Evolutionary conservation across 2,329 filamentous ascomycete genomes (phyloP).

Genomic region (Ceratocystis colombiana): DNA sequence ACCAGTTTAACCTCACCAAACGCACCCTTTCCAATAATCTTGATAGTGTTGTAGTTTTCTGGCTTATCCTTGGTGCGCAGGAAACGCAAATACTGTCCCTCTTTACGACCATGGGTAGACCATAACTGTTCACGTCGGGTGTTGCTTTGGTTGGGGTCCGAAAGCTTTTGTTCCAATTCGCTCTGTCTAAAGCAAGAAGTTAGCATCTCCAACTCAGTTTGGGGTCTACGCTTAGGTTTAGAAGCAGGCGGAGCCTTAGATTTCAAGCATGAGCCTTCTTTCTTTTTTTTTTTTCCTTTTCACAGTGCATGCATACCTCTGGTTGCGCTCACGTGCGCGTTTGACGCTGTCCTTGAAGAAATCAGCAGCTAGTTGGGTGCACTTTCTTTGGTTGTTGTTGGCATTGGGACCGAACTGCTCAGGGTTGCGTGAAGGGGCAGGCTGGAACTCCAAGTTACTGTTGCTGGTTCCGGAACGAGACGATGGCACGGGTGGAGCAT

Average conservation of each 20-base stretch:
- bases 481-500: constrained; percentile 53
- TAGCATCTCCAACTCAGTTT: background rate
- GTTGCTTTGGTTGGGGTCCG: constrained; percentile 63
- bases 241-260: background rate
- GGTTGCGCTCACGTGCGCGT: constrained; percentile 85
- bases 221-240: background rate
- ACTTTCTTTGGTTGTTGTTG: constrained; percentile 62
- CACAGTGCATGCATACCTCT: constrained; percentile 52
- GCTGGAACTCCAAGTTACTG: constrained; percentile 51
- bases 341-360: constrained; percentile 99
- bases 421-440: constrained; percentile 74
- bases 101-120: constrained; percentile 73
- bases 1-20: constrained; percentile 98
- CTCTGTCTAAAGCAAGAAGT: constrained; percentile 54
- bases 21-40: constrained; percentile 97
- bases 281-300: too few species aligned
- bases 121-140: constrained; percentile 74
- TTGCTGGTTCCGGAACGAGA: constrained; percentile 48
- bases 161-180: constrained; percentile 78
- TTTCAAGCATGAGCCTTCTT: background rate
- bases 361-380: constrained; percentile 62
- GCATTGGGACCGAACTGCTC: constrained; percentile 60
- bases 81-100: constrained; percentile 88
- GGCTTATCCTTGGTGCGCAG: constrained; percentile 86
- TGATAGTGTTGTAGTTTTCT: constrained; percentile 89